Base-by-base conservation (phyloP, 768 basidiomycete species). In the Serendipita sp. region DNA sequence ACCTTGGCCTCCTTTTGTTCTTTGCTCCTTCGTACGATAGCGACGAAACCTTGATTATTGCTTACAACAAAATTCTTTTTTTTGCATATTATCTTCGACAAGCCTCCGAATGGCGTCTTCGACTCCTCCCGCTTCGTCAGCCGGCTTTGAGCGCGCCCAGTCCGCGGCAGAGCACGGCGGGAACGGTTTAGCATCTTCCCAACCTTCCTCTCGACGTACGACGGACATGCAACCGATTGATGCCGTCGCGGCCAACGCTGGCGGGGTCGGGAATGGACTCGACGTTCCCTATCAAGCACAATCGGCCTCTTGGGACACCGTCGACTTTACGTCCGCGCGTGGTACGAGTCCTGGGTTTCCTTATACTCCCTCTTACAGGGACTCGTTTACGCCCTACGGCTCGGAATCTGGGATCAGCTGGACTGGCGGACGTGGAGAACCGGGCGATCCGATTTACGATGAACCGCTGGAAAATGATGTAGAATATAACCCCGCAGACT, bases 401-500 rank as follows among this genome's bases (percentile, higher is more conserved):
- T 58, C 53, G 17, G 53, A 58, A n/a, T 58, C 53, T 28, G 53
- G 53, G 24, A 34, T 58, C 53, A 58, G 53, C 30, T 58, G 53
- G 53, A 58, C 20, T 58, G 45, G 45, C 20, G 53, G 53, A 28
- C 53, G 26, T 31, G 53, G 17, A 31, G 53, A 28, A 33, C 11
- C 24, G 11, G 53, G 53, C 17, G 30, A 58, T 11, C 53, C 22
- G 53, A 28, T 58, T 9, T 58, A 58, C 53, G 53, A 58, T 24
- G 53, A 58, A n/a, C 53, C 53, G 11, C n/a, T 58, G 26, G 53
- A 58, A 9, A 28, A 58, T 24, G 53, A 58, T 34, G 30, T 33
- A 24, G 53, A 58, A 31, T 58, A 58, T 33, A 58, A 58, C 30
- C 53, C 53, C 9, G 53, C 53, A 58, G 53, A 58, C n/a, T 58